Conservation (phyloP, 768 basidiomycete species). For the Suillus lakei region DNA sequence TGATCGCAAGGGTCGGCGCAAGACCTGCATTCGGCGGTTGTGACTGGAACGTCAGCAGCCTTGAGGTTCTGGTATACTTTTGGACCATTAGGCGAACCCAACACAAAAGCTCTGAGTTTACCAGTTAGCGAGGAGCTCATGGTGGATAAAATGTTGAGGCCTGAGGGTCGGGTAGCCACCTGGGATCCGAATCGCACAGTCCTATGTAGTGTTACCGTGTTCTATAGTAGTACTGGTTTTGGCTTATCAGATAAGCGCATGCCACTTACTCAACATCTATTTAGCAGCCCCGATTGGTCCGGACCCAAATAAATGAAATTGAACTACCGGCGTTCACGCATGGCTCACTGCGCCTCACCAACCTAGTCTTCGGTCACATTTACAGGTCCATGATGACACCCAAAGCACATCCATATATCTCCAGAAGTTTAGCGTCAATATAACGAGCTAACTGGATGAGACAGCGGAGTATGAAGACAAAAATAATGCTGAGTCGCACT, state of each 20-base stretch:
- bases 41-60: constrained; percentile 65
- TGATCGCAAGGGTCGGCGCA: constrained; percentile 82
- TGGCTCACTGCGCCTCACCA: neutral
- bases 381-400: neutral
- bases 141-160: neutral
- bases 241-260: neutral
- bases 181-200: constrained; percentile 15
- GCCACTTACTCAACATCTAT: too few species aligned
- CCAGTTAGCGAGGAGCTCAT: constrained; percentile 28
- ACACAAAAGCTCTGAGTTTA: constrained; percentile 29
- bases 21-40: constrained; percentile 67
- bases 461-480: neutral
- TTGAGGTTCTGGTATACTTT: constrained; percentile 55
- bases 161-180: neutral
- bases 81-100: constrained; percentile 35
- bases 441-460: neutral
- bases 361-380: neutral
- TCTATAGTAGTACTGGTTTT: neutral
- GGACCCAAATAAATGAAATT: neutral
- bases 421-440: neutral
- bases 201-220: too few species aligned
- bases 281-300: neutral
- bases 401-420: neutral
- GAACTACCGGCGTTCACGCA: neutral
- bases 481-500: neutral